Evolutionary conservation across 176 grass and related monocot genomes (phyloP), one percentile per base, ranked within the genome.

Genomic region (Eleusine indica): DNA sequence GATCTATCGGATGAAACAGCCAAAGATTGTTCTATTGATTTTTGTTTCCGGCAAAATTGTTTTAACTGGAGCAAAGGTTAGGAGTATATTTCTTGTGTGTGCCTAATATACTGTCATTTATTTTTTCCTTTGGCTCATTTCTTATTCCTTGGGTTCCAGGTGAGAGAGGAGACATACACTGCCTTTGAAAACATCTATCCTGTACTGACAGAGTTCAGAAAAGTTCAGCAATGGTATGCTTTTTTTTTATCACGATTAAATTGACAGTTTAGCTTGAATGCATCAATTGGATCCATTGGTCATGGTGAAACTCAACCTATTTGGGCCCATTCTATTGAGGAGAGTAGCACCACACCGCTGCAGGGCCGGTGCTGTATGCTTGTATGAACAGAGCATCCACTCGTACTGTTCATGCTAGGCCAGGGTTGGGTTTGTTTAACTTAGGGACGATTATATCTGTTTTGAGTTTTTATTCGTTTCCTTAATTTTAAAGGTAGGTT

Each of bases 41-140:
- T 98, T 98, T 71, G 96, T 98, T 75, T 98, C 96, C 43, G 96
- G 96, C 69, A 95, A 98, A 78, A 98, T 98, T 85, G 96, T 98
- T 82, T 92, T 98, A 42, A 98, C 93, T 29, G 96, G 91, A 9
- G 93, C 96, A 74, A 95, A 98, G 96, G 96, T 95, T 79, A 85
- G 80, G 7, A 30, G 2, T 79, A 43, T 8, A 37, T 77, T 71
- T 64, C 5, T 56, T 76, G 3, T 53, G 7, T 51, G 38, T 53
- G 54, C 22, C 30, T 86, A 22, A 68, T 80, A 42, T 41, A 41
- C 49, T 6, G 3, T 7, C 0, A 40, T 71, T 67, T 60, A 54
- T 2, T 83, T 32, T 54, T 22, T 54, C 43, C 25, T 16, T 14
- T 67, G 0, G 2, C 67, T 32, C 5, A 66, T 80, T 32, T 86